Conservation (phyloP, 2,329 filamentous ascomycete genomes). For the Leptographium galeiforme region DNA sequence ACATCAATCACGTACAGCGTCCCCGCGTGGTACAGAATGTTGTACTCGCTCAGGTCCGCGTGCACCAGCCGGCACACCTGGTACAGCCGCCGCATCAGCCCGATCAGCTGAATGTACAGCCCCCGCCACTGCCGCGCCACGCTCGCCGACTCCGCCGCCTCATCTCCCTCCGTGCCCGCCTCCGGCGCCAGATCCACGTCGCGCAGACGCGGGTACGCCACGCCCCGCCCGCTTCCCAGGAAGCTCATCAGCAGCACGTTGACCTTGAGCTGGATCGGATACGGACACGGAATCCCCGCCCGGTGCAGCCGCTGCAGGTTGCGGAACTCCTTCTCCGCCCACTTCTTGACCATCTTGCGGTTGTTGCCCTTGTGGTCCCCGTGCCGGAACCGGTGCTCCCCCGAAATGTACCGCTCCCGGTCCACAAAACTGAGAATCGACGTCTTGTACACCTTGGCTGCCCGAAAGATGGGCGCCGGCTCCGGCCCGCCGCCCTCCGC, state of each 20-base stretch:
- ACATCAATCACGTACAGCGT: constrained; percentile 92
- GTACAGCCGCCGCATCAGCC: constrained; percentile 86
- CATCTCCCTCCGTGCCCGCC: constrained; percentile 26
- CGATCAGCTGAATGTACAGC: constrained; percentile 72
- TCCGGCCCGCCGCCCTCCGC: constrained; percentile 19
- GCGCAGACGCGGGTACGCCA: constrained; percentile 75
- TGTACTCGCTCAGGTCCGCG: constrained; percentile 96
- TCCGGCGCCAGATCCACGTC: constrained; percentile 56
- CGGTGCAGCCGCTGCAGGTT: constrained; percentile 76
- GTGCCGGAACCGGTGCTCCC: constrained; percentile 80
- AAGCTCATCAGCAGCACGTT: constrained; percentile 95
- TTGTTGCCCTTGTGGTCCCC: constrained; percentile 93
- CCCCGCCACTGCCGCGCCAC: constrained; percentile 50
- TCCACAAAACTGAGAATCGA: constrained; percentile 97
- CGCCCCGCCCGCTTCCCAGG: constrained; percentile 73
- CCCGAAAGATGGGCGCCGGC: constrained; percentile 51
- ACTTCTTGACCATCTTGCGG: constrained; percentile 93
- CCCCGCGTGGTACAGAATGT: constrained; percentile 75
- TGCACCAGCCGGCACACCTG: constrained; percentile 86
- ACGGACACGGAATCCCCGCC: constrained; percentile 79
- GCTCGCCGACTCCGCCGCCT: neutral
- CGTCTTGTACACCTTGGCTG: constrained; percentile 99
- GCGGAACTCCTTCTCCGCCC: constrained; percentile 97
- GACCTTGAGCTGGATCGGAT: constrained; percentile 78
- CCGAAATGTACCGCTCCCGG: constrained; percentile 86